Evolutionary conservation across 1,284 basidiomycete species (phyloP).

Genomic region (Cryptococcus sp.): DNA sequence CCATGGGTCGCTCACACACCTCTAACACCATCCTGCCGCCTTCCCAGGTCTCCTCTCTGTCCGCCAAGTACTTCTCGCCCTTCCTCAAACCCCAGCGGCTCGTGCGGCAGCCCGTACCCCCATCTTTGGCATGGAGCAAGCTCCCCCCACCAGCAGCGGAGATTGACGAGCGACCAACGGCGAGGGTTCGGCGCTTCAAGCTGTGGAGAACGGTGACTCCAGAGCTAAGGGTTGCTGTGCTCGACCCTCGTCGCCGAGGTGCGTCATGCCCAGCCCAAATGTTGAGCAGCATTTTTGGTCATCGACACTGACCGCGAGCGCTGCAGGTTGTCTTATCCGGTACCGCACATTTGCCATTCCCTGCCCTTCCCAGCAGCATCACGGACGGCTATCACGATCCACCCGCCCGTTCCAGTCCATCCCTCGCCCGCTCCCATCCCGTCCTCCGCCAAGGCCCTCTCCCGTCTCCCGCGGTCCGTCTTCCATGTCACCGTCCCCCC

Average conservation of each 20-base stretch:
- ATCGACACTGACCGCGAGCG: neutral
- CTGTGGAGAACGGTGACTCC: slow-evolving; percentile 25
- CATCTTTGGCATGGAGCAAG: slow-evolving; percentile 17
- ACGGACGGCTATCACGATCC: neutral
- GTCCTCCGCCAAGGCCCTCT: neutral
- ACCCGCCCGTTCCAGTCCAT: neutral
- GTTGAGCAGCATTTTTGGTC: neutral
- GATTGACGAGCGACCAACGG: slow-evolving; percentile 24
- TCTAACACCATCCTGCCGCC: neutral
- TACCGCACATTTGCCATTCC: slow-evolving; percentile 1
- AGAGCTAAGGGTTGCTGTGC: slow-evolving; percentile 17
- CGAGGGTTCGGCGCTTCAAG: slow-evolving; percentile 26
- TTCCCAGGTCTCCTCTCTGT: slow-evolving; percentile 2
- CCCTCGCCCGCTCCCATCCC: neutral
- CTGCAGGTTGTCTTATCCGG: neutral
- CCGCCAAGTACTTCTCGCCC: slow-evolving; percentile 10
- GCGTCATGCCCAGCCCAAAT: slow-evolving; percentile 6
- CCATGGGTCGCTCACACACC: neutral
- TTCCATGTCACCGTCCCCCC: neutral
- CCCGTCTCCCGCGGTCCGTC: neutral
- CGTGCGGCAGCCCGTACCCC: slow-evolving; percentile 9
- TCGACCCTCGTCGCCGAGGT: slow-evolving; percentile 31
- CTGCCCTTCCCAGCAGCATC: neutral
- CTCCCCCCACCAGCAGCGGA: slow-evolving; percentile 30
- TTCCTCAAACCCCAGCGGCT: slow-evolving; percentile 15